Evolutionary conservation across 768 basidiomycete genomes (phyloP), one percentile per base, ranked within the genome.

Genomic region (Collybia sp.): DNA sequence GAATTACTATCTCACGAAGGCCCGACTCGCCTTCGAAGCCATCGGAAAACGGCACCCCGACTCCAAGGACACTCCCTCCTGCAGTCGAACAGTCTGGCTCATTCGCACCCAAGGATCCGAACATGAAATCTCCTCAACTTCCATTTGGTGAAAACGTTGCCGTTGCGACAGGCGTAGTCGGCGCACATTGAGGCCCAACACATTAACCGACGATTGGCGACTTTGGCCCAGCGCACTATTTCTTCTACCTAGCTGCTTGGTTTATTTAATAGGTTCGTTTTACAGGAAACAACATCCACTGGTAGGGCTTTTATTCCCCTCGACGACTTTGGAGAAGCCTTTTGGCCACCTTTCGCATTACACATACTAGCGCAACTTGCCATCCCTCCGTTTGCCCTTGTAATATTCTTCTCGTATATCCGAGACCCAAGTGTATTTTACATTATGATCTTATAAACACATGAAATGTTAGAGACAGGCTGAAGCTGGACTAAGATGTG

Each of bases 111-210:
- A 73, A 74, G 54, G 72, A 79, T 39, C 60, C 13, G 6, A 37
- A 61, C n/a, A 64, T 80, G 65, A 83, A 79, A 61, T 67, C 80
- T 33, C 75, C 83, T 50, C 80, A 80, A 59, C 59, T 82, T 45
- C 71, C 82, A 13, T 78, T 81, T 52, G 75, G 73, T 51, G 84
- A 87, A 60, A 82, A 76, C 53, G 71, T 78, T 40, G 68, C 76
- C 36, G 69, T 84, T 48, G 69, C 75, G 41, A 69, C 80, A 44
- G 63, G 68, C 40, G 58, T 65, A 40, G 62, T 72, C 36, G 68
- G 69, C 42, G 72, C 68, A 20, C 72, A 65, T 63, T 67, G 34
- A 31, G 6, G 3, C 30, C 36, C 36, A 12, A 12, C 43, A 49
- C 44, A 42, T 10, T 6, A 37, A 37, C 35, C 17, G n/a, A 37